Evolutionary conservation across 2,329 filamentous ascomycete species (phyloP), one percentile per base, ranked within the genome.

Genomic region (Clarireedia monteithiana): DNA sequence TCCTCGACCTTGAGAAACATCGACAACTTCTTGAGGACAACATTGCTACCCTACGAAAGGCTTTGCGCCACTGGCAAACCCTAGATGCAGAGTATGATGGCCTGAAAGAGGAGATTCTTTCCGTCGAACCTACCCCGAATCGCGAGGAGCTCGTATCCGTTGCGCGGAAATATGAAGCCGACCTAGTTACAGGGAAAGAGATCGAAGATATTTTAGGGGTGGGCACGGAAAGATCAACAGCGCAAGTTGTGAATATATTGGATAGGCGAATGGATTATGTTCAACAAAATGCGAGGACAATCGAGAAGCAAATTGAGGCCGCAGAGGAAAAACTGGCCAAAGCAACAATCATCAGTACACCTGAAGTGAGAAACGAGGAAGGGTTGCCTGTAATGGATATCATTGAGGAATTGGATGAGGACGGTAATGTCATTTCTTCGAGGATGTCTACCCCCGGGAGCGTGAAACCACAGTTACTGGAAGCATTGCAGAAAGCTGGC

Each of bases 31-130:
- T 97, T 6, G 89, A 96, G 70, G 80, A 83, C 39, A 90, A 86
- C 61, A 80, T 95, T 48, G 74, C 78, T 50, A 83, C 89, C 68
- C 80, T 97, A 20, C 82, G 82, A 55, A 83, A 86, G 66, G 85
- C 88, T 6, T 78, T 97, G 53, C 83, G 84, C 60, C 86, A 95
- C 73, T 99, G 92, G 92, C 87, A 89, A 61, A 85, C 85, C 54
- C 95, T 89, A 82, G 91, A 95, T 69, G 83, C 88, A 48, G 92
- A 97, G 70, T 97, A 97, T 71, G 89, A 96, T 68, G 83, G 85
- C 24, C 78, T 97, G 59, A 91, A 88, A 68, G 89, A 95, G 69
- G 89, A 95, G 66, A 80, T 97, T 30, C 73, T 82, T 52, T 75
- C 63, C 6, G 58, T 58, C 15, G 50, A 62, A 23, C 74, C 4